A percentile compares a stretch with the other conserved stretches of the same genome.
phyloP scores from a whole-genome alignment of 2,329 filamentous ascomycete genomes.

The Nemania sp. region DNA sequence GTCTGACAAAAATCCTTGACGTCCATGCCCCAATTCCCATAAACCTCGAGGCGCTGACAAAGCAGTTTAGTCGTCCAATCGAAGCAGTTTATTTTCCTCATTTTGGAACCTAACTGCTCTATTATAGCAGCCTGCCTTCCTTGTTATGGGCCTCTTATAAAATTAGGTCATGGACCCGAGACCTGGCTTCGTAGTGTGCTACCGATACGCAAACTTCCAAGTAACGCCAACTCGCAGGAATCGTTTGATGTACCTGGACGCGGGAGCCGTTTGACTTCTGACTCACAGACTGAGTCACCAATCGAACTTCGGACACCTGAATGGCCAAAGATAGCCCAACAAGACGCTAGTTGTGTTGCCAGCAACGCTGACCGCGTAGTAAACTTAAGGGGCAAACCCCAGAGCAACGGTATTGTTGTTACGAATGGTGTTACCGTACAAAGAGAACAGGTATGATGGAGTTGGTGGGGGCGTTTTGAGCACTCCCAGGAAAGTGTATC shows the following conservation, averaged over 20 bases:
- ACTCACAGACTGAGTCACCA: not conserved
- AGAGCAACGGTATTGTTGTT: not conserved
- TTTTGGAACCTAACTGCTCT: not conserved
- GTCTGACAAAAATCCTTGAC: too few species aligned
- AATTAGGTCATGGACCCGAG: not conserved
- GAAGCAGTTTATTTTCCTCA: not conserved
- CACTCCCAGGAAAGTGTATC: too few species aligned
- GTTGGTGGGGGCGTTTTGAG: too few species aligned
- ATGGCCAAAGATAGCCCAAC: not conserved
- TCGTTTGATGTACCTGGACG: not conserved
- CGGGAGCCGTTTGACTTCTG: not conserved
- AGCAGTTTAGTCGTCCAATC: not conserved
- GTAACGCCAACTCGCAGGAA: not conserved
- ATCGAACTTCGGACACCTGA: not conserved
- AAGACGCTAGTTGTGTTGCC: not conserved
- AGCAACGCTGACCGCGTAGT: not conserved
- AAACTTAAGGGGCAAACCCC: not conserved
- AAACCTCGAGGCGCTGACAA: not conserved
- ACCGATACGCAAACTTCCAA: not conserved
- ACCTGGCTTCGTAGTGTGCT: not conserved
- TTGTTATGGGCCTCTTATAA: not conserved
- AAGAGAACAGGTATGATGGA: not conserved
- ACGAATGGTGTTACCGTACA: not conserved
- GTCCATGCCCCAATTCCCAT: too few species aligned
- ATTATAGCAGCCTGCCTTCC: not conserved